phyloP scores from a whole-genome alignment of 179 eudicot species.

The Spergularia azorica region DNA sequence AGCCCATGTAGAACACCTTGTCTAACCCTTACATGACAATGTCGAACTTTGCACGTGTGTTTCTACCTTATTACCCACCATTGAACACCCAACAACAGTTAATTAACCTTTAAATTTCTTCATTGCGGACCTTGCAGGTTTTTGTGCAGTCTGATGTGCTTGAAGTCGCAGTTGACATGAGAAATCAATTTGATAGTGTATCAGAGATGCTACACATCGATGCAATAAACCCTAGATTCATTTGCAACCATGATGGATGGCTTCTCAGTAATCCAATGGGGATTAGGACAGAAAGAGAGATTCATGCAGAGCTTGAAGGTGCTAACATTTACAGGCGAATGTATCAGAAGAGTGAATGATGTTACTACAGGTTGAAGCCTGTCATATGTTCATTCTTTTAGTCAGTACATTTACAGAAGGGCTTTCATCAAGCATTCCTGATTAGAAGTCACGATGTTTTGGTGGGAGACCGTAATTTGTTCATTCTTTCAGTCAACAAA shows the following conservation, averaged over 20 bases:
- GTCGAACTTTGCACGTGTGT: not conserved
- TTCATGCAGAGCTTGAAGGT: constrained; percentile 88
- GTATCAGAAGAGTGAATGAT: constrained; percentile 57
- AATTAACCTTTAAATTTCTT: not conserved
- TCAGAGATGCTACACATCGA: constrained; percentile 54
- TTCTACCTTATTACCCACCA: not conserved
- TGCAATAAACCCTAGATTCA: constrained; percentile 33
- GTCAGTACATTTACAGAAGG: constrained; percentile 1
- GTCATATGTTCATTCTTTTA: not conserved
- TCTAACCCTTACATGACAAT: not conserved
- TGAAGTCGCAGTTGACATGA: constrained; percentile 93
- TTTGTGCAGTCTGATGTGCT: constrained; percentile 88
- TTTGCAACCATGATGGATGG: constrained; percentile 83
- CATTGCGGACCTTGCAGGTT: constrained; percentile 42
- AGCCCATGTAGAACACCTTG: too few species aligned
- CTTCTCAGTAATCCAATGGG: constrained; percentile 79
- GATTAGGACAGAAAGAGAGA: constrained; percentile 90
- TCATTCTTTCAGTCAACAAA: too few species aligned
- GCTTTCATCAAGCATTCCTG: not conserved
- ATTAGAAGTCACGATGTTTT: too few species aligned
- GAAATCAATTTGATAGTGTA: constrained; percentile 61
- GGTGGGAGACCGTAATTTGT: too few species aligned
- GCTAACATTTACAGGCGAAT: constrained; percentile 70
- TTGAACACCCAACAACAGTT: not conserved
- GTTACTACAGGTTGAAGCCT: constrained; percentile 4